These are phyloP conservation scores for Penicillium sp. DNA, from an alignment of 2,329 filamentous ascomycete genomes.

Conservation along the genomic window DNA sequence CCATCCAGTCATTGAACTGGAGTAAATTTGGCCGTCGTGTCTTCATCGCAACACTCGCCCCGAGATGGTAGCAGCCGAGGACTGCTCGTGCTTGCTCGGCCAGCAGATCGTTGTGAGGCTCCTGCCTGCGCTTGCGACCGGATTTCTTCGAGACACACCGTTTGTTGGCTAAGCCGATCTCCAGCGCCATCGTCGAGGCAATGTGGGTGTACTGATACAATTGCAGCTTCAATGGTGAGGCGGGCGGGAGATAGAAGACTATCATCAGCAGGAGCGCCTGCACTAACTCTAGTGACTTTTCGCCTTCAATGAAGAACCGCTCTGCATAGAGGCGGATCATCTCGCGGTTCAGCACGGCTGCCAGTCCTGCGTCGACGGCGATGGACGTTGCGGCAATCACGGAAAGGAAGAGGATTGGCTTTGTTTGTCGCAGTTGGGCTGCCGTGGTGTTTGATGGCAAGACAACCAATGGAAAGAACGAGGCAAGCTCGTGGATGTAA, in stretches of 20 bases:
- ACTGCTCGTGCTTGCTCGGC: slow-evolving; percentile 36
- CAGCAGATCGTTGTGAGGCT: slow-evolving; percentile 29
- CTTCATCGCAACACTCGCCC: slow-evolving; percentile 38
- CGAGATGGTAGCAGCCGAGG: slow-evolving; percentile 35
- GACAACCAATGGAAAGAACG: slow-evolving; percentile 32
- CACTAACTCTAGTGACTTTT: slow-evolving; percentile 52
- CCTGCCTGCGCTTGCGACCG: slow-evolving; percentile 15
- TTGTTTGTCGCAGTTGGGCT: slow-evolving; percentile 36
- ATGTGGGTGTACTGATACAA: slow-evolving; percentile 53
- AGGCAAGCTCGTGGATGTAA: slow-evolving; percentile 31
- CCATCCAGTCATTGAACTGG: slow-evolving; percentile 37
- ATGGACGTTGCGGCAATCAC: slow-evolving; percentile 64
- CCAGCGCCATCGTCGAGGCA: slow-evolving; percentile 50
- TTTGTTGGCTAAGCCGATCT: slow-evolving; percentile 40
- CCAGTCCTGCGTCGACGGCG: slow-evolving; percentile 48
- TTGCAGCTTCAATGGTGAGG: slow-evolving; percentile 47
- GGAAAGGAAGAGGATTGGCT: slow-evolving; percentile 66
- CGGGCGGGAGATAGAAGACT: slow-evolving; percentile 50
- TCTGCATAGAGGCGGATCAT: slow-evolving; percentile 49
- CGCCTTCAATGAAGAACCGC: slow-evolving; percentile 47
- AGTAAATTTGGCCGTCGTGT: slow-evolving; percentile 36
- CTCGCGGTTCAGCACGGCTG: slow-evolving; percentile 47
- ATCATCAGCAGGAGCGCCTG: slow-evolving; percentile 50
- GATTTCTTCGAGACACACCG: slow-evolving; percentile 24
- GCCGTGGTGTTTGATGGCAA: slow-evolving; percentile 31